These are phyloP conservation scores for Tuctoria greenei DNA, from an alignment of 176 grass and related monocot species.

Conservation along the genomic window DNA sequence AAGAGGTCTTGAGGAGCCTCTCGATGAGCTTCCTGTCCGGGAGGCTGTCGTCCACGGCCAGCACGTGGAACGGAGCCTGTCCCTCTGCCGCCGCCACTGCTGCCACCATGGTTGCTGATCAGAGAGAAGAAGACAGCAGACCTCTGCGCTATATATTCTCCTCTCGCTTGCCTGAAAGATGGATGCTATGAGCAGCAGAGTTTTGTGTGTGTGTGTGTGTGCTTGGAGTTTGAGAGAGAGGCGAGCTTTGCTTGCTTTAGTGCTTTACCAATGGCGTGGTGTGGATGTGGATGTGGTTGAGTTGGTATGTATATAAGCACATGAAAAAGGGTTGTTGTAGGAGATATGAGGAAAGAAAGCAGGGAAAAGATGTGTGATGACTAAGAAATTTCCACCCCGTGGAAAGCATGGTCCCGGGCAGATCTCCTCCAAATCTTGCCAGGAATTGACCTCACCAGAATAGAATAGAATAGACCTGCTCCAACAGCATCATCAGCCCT, in stretches of 20 bases:
- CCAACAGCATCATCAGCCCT: not conserved
- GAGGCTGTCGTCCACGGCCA: conserved; percentile 85
- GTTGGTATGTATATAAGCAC: conserved; percentile 33
- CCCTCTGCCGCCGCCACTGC: conserved; percentile 47
- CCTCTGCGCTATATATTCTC: not conserved
- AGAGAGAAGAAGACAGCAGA: not conserved
- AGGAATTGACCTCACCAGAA: conserved; percentile 55
- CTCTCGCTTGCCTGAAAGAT: not conserved
- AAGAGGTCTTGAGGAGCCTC: conserved; percentile 87
- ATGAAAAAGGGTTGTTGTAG: conserved; percentile 51
- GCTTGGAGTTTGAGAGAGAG: conserved; percentile 20
- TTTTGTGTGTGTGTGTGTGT: too few relatives aligned
- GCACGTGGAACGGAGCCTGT: conserved; percentile 66
- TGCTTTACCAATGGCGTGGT: conserved; percentile 31
- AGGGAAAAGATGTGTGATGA: conserved; percentile 26
- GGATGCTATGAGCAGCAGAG: conserved; percentile 12
- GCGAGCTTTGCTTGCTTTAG: not conserved
- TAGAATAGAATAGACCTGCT: not conserved
- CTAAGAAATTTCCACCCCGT: conserved; percentile 53
- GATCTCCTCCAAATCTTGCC: conserved; percentile 82
- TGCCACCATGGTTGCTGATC: conserved; percentile 46
- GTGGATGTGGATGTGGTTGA: conserved; percentile 39
- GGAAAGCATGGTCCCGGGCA: conserved; percentile 78
- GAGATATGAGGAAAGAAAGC: conserved; percentile 33
- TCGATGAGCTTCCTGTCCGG: conserved; percentile 85